A percentile compares a stretch with the other conserved stretches of the same genome.
These are phyloP conservation scores for Diplodia sapinea DNA, from an alignment of 2,329 filamentous ascomycete species.

Conservation along the genomic window DNA sequence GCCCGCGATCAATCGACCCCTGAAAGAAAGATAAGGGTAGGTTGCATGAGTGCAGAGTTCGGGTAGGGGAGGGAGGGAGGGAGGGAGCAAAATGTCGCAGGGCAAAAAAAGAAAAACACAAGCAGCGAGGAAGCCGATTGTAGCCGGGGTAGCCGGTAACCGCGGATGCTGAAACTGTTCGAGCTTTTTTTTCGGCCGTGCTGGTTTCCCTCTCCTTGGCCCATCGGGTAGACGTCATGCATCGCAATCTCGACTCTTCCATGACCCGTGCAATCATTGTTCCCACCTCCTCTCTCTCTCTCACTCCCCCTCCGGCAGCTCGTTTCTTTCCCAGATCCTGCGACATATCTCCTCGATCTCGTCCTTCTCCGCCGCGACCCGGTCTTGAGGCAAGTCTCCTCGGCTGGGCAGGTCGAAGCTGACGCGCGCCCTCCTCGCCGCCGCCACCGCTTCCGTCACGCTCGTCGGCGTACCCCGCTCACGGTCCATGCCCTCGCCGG, in stretches of 20 bases:
- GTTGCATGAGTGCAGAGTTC: not conserved
- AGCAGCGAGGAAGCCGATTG: not conserved
- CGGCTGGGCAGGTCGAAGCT: slow-evolving; percentile 29
- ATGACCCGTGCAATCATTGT: not conserved
- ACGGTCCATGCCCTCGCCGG: slow-evolving; percentile 34
- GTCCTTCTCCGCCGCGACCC: slow-evolving; percentile 14
- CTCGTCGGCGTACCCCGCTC: slow-evolving; percentile 38
- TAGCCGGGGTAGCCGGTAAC: not conserved
- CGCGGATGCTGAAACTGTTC: not conserved
- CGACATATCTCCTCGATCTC: slow-evolving; percentile 50
- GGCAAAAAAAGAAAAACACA: not conserved
- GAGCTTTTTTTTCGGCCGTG: slow-evolving; percentile 1
- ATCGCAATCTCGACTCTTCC: slow-evolving; percentile 16
- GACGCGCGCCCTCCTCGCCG: slow-evolving; percentile 33
- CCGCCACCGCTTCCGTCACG: slow-evolving; percentile 38
- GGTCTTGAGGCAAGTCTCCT: slow-evolving; percentile 26
- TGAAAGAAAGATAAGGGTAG: slow-evolving; percentile 19
- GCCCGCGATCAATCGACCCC: slow-evolving; percentile 1
- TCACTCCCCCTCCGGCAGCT: slow-evolving; percentile 47
- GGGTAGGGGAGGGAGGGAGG: not conserved
- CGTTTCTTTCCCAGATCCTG: slow-evolving; percentile 48
- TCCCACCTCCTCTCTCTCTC: slow-evolving; percentile 1
- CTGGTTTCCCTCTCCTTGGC: not conserved
- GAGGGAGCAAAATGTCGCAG: not conserved
- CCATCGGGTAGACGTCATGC: not conserved